Conservation (phyloP, 2,329 filamentous ascomycete species). For the Sporothrix humicola region DNA sequence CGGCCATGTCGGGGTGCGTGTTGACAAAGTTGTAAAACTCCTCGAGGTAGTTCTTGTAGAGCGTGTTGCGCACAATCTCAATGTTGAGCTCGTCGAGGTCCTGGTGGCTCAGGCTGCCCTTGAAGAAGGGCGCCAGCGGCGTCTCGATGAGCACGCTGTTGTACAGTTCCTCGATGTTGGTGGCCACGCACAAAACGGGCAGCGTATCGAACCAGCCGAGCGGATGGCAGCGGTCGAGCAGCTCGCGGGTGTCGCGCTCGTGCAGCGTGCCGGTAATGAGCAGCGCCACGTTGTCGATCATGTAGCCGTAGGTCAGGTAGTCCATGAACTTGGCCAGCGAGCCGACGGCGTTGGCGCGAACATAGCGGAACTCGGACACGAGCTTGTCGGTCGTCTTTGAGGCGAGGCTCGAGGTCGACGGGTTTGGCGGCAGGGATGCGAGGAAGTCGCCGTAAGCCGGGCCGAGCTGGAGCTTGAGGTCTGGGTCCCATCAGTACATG, state of each 20-base stretch:
- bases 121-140: slow-evolving; percentile 94
- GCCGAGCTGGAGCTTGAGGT: slow-evolving; percentile 96
- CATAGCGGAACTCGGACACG: slow-evolving; percentile 94
- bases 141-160: slow-evolving; percentile 98
- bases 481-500: slow-evolving; percentile 52
- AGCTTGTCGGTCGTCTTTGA: slow-evolving; percentile 97
- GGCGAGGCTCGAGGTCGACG: slow-evolving; percentile 92
- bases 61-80: slow-evolving; percentile 96
- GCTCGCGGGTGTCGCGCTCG: slow-evolving; percentile 93
- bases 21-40: slow-evolving; percentile 97
- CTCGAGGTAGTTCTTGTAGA: slow-evolving; percentile 99
- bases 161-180: slow-evolving; percentile 98
- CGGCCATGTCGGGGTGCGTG: slow-evolving; percentile 80
- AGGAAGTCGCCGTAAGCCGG: slow-evolving; percentile 98
- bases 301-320: slow-evolving; percentile 98
- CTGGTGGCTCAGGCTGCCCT: slow-evolving; percentile 92
- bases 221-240: slow-evolving; percentile 93
- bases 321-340: slow-evolving; percentile 95
- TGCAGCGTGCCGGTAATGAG: slow-evolving; percentile 97
- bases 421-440: slow-evolving; percentile 89
- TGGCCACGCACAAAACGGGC: slow-evolving; percentile 96
- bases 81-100: slow-evolving; percentile 99
- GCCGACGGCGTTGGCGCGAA: slow-evolving; percentile 91
- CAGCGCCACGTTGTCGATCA: slow-evolving; percentile 99
- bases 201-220: slow-evolving; percentile 99